Conservation (phyloP, 2,329 filamentous ascomycete species). For the Ceratocystiopsis minuta region DNA sequence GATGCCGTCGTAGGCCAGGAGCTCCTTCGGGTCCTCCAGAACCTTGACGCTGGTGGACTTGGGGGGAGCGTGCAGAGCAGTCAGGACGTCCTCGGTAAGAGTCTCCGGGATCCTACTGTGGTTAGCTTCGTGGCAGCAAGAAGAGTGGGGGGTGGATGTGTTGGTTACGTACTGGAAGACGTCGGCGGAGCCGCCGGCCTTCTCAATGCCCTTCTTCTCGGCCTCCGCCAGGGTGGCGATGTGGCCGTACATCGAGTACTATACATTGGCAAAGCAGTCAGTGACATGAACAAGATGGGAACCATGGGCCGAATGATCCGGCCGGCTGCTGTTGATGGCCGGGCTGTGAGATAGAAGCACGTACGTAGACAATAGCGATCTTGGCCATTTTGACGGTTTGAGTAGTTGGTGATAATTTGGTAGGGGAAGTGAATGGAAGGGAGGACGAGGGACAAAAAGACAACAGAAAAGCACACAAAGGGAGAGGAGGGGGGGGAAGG, state of each 20-base stretch:
- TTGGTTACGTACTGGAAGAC: constrained; percentile 50
- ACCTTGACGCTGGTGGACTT: constrained; percentile 53
- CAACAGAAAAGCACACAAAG: no score
- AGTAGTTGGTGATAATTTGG: not conserved
- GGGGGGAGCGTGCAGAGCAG: constrained; percentile 77
- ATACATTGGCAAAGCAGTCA: not conserved
- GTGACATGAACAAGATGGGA: not conserved
- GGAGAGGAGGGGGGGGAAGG: no score
- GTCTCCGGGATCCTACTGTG: constrained; percentile 60
- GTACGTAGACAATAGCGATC: constrained; percentile 76
- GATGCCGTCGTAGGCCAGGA: constrained; percentile 70
- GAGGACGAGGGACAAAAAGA: no score
- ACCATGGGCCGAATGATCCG: no score
- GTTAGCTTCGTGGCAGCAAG: not conserved
- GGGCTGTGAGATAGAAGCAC: constrained; percentile 18
- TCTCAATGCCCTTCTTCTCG: constrained; percentile 78
- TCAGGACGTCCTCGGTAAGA: constrained; percentile 62
- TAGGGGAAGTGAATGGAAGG: not conserved
- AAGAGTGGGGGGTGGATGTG: not conserved
- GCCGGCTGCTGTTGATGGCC: no score
- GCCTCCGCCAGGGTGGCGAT: constrained; percentile 69
- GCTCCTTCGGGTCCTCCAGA: constrained; percentile 34
- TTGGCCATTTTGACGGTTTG: constrained; percentile 52
- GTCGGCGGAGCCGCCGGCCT: constrained; percentile 65
- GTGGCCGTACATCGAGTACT: constrained; percentile 95